Evolutionary conservation across 1,284 basidiomycete genomes (phyloP).

Genomic region (Naganishia liquefaciens): DNA sequence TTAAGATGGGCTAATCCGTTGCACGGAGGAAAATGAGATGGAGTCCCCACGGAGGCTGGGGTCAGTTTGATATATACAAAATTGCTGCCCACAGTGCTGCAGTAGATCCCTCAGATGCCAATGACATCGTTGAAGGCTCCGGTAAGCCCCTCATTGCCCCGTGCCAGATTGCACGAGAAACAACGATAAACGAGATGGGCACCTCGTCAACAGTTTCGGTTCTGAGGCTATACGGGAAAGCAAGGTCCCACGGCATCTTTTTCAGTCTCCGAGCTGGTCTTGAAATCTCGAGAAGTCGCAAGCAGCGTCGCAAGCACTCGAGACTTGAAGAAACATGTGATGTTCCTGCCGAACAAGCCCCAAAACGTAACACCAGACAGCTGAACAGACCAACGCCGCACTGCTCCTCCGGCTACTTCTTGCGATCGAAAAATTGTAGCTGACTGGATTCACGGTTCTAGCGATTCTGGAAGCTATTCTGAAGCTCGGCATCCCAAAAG

Average conservation of each 20-base stretch:
- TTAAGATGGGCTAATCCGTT: background rate
- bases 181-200: background rate
- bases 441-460: no score
- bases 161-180: background rate
- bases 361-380: no score
- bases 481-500: no score
- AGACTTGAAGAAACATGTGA: background rate
- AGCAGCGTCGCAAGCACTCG: no score
- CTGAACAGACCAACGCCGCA: background rate
- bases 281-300: no score
- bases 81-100: background rate
- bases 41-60: conserved; percentile 25
- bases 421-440: no score
- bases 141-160: background rate
- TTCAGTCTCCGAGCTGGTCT: background rate
- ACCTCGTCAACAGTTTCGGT: background rate
- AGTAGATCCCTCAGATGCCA: no score
- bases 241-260: background rate
- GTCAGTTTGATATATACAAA: conserved; percentile 25
- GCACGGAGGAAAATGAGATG: background rate
- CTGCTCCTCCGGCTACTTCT: no score
- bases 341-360: background rate
- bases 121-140: background rate
- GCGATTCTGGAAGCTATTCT: no score
- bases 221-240: background rate